Conservation (phyloP, 2,329 filamentous ascomycete genomes). For the Exophiala bonariae region DNA sequence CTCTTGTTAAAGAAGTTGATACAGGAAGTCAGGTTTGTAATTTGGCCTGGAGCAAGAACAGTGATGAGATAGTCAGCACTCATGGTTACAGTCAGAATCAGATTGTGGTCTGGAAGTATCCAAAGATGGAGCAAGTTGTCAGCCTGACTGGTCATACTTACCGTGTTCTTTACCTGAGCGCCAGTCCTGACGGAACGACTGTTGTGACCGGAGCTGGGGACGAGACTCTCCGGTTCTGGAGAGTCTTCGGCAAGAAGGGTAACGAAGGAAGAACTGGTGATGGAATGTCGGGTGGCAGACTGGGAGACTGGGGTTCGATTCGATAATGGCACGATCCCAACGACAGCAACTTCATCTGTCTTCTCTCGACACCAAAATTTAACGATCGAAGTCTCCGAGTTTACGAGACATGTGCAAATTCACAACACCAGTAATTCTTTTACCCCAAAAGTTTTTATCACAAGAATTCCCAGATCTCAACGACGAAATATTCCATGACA, state of each 20-base stretch:
- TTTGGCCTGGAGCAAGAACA: conserved; percentile 94
- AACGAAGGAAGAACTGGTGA: conserved; percentile 59
- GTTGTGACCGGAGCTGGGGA: conserved; percentile 96
- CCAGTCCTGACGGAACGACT: conserved; percentile 92
- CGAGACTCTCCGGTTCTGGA: conserved; percentile 96
- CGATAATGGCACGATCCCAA: conserved; percentile 43
- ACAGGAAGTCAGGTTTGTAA: conserved; percentile 99
- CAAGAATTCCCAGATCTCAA: too few species aligned
- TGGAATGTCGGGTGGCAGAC: conserved; percentile 48
- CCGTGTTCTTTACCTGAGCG: conserved; percentile 90
- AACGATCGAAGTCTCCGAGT: too few species aligned
- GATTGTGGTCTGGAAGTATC: conserved; percentile 99
- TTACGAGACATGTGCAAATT: too few species aligned
- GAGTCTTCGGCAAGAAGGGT: conserved; percentile 81
- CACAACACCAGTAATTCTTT: too few species aligned
- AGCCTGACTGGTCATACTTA: conserved; percentile 96
- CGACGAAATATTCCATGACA: too few species aligned
- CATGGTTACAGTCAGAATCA: conserved; percentile 98
- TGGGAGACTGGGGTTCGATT: conserved; percentile 83
- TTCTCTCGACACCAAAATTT: too few species aligned
- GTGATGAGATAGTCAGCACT: conserved; percentile 94
- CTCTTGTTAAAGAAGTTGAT: conserved; percentile 81
- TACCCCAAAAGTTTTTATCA: too few species aligned
- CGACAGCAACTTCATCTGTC: not conserved
- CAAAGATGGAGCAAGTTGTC: conserved; percentile 94